These are phyloP conservation scores for Curvularia verruculosa DNA, from an alignment of 2,329 filamentous ascomycete genomes.

Conservation along the genomic window DNA sequence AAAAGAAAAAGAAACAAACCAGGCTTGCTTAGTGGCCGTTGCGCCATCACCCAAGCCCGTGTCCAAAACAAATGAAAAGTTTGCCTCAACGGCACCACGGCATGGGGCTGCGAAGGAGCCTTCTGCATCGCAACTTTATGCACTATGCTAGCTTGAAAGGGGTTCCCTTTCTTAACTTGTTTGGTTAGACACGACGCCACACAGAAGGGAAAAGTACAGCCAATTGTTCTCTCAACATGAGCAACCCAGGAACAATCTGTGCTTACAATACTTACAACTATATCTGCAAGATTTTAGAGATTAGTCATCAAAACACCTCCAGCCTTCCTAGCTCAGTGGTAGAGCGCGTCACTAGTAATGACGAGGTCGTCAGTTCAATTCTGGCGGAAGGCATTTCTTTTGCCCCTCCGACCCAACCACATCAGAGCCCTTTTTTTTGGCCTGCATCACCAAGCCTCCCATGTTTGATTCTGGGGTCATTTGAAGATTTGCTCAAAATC, in stretches of 20 bases:
- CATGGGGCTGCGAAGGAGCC: background rate
- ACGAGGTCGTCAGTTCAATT: constrained; percentile 43
- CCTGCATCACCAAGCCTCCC: background rate
- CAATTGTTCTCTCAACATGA: no score
- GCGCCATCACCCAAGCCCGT: background rate
- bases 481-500: background rate
- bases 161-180: background rate
- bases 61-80: background rate
- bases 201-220: background rate
- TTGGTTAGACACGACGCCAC: background rate
- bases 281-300: background rate
- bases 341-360: constrained; percentile 51
- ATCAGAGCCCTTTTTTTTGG: background rate
- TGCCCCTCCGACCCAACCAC: background rate
- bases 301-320: constrained; percentile 12
- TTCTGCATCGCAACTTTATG: background rate
- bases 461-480: background rate
- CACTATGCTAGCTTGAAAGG: background rate
- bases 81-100: background rate
- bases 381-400: constrained; percentile 15
- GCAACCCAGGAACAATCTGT: background rate
- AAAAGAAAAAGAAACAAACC: background rate
- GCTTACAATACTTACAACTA: no score
- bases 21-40: background rate
- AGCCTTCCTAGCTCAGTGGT: constrained; percentile 47